phyloP scores from a whole-genome alignment of 1,284 basidiomycete genomes.

The Farysia itapuensis region DNA sequence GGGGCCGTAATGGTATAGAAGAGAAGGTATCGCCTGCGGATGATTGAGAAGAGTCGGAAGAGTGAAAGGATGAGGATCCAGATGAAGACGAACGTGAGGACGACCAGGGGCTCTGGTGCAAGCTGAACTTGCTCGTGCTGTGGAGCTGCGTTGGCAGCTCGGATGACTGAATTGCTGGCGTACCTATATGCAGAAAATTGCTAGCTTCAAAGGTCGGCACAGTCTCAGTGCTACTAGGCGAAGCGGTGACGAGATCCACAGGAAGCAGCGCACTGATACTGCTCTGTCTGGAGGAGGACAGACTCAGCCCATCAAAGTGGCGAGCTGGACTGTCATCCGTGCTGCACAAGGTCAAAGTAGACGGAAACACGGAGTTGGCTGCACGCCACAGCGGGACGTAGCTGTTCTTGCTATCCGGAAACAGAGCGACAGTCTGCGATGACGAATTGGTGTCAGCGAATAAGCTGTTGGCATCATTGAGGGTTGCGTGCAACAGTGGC shows the following conservation, averaged over 20 bases:
- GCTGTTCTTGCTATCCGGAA: too few species aligned
- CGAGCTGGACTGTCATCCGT: neutral
- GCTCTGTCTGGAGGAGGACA: too few species aligned
- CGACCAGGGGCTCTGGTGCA: slow-evolving; percentile 1
- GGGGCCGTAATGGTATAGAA: slow-evolving; percentile 11
- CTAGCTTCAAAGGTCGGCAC: neutral
- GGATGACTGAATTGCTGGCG: neutral
- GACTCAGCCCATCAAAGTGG: neutral
- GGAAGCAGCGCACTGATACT: too few species aligned
- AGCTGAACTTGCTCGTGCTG: neutral
- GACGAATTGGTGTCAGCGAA: too few species aligned
- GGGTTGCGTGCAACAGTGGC: too few species aligned
- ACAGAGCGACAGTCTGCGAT: too few species aligned
- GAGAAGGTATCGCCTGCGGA: slow-evolving; percentile 8
- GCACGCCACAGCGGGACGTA: slow-evolving; percentile 2
- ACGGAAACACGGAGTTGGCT: neutral
- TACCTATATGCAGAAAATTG: neutral
- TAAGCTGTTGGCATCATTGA: too few species aligned
- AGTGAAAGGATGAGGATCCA: slow-evolving; percentile 8
- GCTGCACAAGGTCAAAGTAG: neutral
- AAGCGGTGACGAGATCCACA: too few species aligned
- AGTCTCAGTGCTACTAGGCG: too few species aligned
- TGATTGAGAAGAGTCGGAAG: slow-evolving; percentile 14
- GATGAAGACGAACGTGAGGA: slow-evolving; percentile 13
- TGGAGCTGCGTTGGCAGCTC: neutral